These are phyloP conservation scores for Schizonepeta tenuifolia DNA, from an alignment of 257 asterid species.

Conservation along the genomic window DNA sequence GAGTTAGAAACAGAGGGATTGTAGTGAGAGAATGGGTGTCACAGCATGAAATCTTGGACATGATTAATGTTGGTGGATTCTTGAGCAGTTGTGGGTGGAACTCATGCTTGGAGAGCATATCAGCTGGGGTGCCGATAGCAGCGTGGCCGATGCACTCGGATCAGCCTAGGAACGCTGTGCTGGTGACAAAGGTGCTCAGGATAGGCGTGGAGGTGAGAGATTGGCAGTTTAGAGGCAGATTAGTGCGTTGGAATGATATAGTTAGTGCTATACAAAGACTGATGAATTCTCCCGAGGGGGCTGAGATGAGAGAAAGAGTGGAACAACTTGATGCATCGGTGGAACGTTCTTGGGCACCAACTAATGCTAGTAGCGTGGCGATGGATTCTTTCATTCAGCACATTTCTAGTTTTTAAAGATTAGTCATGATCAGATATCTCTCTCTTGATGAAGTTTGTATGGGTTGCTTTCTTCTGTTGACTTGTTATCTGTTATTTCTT, in stretches of 20 bases:
- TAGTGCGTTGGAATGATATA: not conserved
- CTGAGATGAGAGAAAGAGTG: conserved; percentile 8
- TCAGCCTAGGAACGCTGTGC: conserved; percentile 4
- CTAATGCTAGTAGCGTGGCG: no score
- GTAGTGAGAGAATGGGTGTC: conserved; percentile 50
- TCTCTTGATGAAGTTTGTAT: no score
- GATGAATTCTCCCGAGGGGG: conserved; percentile 2
- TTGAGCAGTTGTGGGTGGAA: conserved; percentile 24
- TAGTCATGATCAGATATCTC: no score
- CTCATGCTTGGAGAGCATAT: not conserved
- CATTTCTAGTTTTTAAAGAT: not conserved
- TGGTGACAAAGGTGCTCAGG: not conserved
- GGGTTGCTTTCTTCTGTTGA: no score
- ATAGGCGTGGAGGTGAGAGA: conserved; percentile 3
- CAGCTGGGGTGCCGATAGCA: not conserved
- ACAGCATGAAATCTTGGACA: conserved; percentile 34
- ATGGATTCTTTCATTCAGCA: no score
- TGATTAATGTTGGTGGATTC: no score
- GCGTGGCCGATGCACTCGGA: conserved; percentile 27
- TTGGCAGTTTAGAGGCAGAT: not conserved
- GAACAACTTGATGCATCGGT: no score
- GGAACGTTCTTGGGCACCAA: no score
- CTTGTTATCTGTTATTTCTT: no score
- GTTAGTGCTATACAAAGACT: not conserved
- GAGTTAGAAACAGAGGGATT: conserved; percentile 31